Evolutionary conservation across 257 asterid species (phyloP).

Genomic region (Anisodus acutangulus): DNA sequence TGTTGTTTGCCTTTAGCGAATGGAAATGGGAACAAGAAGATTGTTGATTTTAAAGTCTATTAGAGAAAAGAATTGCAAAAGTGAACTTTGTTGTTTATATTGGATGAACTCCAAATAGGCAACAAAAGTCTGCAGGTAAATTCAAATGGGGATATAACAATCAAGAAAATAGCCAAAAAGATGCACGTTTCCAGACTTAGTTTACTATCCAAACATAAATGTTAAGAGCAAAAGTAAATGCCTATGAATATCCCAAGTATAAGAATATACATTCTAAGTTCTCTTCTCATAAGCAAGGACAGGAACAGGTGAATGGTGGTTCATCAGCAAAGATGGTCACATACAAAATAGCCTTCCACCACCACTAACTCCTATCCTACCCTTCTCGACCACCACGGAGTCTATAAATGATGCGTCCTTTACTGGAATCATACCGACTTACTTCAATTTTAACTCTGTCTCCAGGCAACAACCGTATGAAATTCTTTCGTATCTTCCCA

Average conservation of each 20-base stretch:
- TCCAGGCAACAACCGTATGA: slow-evolving; percentile 35
- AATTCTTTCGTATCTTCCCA: slow-evolving; percentile 37
- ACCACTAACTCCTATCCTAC: slow-evolving; percentile 9
- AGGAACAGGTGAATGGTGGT: slow-evolving; percentile 8
- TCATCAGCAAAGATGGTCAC: slow-evolving; percentile 15
- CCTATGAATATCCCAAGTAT: slow-evolving; percentile 11
- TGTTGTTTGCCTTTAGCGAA: background rate
- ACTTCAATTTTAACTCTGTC: slow-evolving; percentile 35
- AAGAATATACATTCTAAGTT: slow-evolving; percentile 26
- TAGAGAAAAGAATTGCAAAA: background rate
- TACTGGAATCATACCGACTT: slow-evolving; percentile 38
- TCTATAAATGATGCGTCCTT: slow-evolving; percentile 34
- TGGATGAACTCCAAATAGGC: background rate
- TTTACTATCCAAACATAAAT: slow-evolving; percentile 16
- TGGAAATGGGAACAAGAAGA: background rate
- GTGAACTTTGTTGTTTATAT: background rate
- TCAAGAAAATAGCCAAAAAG: background rate
- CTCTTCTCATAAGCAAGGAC: slow-evolving; percentile 26
- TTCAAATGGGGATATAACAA: background rate
- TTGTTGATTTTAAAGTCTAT: background rate
- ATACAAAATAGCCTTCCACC: background rate
- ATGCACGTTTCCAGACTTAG: background rate
- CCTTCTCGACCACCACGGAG: slow-evolving; percentile 35
- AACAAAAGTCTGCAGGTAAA: background rate
- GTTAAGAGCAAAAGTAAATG: slow-evolving; percentile 24